phyloP scores from a whole-genome alignment of 2,329 filamentous ascomycete genomes.

The Monosporascus sp. region DNA sequence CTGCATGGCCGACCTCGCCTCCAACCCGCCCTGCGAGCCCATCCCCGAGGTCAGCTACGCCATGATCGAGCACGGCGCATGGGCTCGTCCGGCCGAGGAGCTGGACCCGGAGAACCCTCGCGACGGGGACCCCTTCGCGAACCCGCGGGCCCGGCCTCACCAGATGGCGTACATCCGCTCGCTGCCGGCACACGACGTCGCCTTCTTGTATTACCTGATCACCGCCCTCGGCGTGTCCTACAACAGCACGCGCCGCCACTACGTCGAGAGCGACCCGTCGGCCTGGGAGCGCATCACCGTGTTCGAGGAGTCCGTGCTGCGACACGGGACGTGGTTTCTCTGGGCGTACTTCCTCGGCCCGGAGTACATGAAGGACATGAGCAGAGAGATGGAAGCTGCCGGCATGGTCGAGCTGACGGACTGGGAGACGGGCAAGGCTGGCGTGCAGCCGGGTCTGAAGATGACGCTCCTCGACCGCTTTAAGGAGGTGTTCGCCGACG shows the following conservation, averaged over 20 bases:
- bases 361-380: slow-evolving; percentile 3
- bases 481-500: slow-evolving; percentile 1
- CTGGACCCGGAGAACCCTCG: not conserved
- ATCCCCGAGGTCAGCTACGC: slow-evolving; percentile 1
- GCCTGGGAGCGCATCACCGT: slow-evolving; percentile 12
- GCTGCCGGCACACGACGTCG: slow-evolving; percentile 14
- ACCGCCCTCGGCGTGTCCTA: slow-evolving; percentile 5
- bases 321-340: slow-evolving; percentile 25
- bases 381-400: slow-evolving; percentile 5
- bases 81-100: not conserved
- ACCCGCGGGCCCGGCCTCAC: slow-evolving; percentile 6
- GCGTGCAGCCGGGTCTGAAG: slow-evolving; percentile 12
- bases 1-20: slow-evolving; percentile 22
- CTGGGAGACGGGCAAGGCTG: slow-evolving; percentile 17
- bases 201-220: slow-evolving; percentile 14
- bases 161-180: slow-evolving; percentile 18
- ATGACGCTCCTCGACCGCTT: slow-evolving; percentile 16
- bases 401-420: slow-evolving; percentile 15
- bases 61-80: not conserved
- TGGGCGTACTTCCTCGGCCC: slow-evolving; percentile 11
- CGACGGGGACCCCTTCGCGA: slow-evolving; percentile 11
- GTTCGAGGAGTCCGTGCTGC: slow-evolving; percentile 21
- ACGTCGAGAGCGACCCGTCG: not conserved
- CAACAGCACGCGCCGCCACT: not conserved
- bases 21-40: slow-evolving; percentile 5